A percentile compares a stretch with the other conserved stretches of the same genome.
Evolutionary conservation across 345 rosid genomes (phyloP).

Genomic region (Moringa oleifera): DNA sequence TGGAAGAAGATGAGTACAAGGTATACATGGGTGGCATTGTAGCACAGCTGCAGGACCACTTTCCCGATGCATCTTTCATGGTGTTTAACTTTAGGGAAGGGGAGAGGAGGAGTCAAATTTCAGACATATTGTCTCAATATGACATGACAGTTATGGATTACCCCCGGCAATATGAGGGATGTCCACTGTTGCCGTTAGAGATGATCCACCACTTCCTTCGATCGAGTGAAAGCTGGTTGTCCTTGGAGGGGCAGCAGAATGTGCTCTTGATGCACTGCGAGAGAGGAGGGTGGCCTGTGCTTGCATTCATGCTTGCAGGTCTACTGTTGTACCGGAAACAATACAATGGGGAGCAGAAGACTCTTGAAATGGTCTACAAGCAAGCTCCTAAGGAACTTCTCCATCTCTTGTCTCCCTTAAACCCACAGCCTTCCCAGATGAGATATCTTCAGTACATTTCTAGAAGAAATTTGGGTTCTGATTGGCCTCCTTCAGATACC

Average conservation of each 20-base stretch:
- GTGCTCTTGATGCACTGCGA: conserved; percentile 95
- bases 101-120: conserved; percentile 81
- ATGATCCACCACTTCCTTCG: conserved; percentile 91
- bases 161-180: conserved; percentile 87
- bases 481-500: conserved; percentile 94
- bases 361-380: conserved; percentile 96
- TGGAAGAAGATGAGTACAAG: conserved; percentile 94
- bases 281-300: conserved; percentile 97
- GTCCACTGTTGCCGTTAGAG: conserved; percentile 84
- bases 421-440: conserved; percentile 89
- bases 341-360: conserved; percentile 91
- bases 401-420: conserved; percentile 70
- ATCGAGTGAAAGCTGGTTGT: conserved; percentile 94
- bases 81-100: conserved; percentile 97
- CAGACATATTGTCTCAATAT: conserved; percentile 76
- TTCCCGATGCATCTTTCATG: conserved; percentile 96
- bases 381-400: conserved; percentile 96
- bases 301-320: conserved; percentile 95
- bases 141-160: conserved; percentile 99
- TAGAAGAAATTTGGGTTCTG: conserved; percentile 78
- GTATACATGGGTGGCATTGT: conserved; percentile 91
- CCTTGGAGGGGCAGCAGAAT: conserved; percentile 90
- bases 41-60: conserved; percentile 89
- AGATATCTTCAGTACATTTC: conserved; percentile 98
- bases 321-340: conserved; percentile 78